A percentile compares a stretch with the other conserved stretches of the same genome.
Evolutionary conservation across 1,139 yeast genomes (phyloP).

Genomic region (Schwanniomyces etchellsii): DNA sequence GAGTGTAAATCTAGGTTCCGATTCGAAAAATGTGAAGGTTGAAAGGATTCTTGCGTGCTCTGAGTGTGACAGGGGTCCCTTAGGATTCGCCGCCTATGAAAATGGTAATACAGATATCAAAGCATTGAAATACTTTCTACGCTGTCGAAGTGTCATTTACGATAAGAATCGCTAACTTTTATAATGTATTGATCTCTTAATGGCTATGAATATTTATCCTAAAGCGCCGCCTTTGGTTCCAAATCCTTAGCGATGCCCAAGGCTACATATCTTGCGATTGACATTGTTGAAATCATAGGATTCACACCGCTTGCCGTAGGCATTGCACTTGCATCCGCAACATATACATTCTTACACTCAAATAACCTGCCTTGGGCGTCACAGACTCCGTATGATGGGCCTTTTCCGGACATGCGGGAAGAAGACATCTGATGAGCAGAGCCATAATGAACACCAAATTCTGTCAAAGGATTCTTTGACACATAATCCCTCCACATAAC

Average conservation of each 20-base stretch:
- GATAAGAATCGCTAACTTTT: conserved; percentile 12
- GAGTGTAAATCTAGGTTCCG: background rate
- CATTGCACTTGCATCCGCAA: conserved; percentile 53
- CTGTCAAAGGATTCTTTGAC: conserved; percentile 21
- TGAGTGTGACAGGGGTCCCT: conserved; percentile 71
- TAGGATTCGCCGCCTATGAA: conserved; percentile 57
- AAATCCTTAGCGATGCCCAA: conserved; percentile 31
- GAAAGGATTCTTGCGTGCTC: conserved; percentile 57
- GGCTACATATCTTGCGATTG: conserved; percentile 34
- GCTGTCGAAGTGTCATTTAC: conserved; percentile 39
- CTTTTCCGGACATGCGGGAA: conserved; percentile 50
- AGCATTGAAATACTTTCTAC: conserved; percentile 38
- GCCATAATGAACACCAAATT: conserved; percentile 35
- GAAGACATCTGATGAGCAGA: conserved; percentile 61
- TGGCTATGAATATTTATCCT: background rate
- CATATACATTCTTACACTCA: conserved; percentile 49
- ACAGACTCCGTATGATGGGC: conserved; percentile 45
- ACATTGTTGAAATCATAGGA: conserved; percentile 45
- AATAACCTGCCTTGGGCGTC: conserved; percentile 44
- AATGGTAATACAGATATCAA: conserved; percentile 25
- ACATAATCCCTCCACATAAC: conserved; percentile 37
- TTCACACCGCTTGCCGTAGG: conserved; percentile 60
- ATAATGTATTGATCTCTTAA: background rate
- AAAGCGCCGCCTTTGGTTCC: conserved; percentile 19
- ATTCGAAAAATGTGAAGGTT: conserved; percentile 22